Conservation (phyloP, 164 flowering plant genomes). For the Pachysandra terminalis region DNA sequence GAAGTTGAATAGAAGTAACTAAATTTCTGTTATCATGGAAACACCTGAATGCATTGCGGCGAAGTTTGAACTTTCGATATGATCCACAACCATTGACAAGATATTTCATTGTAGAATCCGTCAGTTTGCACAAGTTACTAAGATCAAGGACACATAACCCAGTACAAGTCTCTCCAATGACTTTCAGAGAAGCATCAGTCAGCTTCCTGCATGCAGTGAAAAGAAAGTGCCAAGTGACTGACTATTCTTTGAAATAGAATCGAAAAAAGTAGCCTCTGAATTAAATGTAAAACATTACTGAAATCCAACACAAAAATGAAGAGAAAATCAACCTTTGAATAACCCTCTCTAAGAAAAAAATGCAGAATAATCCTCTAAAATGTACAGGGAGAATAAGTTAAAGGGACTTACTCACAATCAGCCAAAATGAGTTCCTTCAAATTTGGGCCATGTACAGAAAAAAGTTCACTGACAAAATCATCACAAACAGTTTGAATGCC, state of each 20-base stretch:
- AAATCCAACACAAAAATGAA: no score
- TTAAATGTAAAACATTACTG: no score
- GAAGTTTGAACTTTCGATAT: slow-evolving; percentile 45
- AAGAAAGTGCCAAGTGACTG: not conserved
- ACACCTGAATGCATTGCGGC: slow-evolving; percentile 79
- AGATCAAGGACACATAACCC: slow-evolving; percentile 55
- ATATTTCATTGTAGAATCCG: slow-evolving; percentile 56
- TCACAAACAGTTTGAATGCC: no score
- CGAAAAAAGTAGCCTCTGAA: no score
- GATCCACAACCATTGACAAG: slow-evolving; percentile 73
- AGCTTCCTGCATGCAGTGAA: no score
- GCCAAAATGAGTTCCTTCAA: slow-evolving; percentile 71
- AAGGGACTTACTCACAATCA: slow-evolving; percentile 55
- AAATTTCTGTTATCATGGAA: no score
- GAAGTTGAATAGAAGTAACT: not conserved
- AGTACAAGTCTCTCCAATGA: slow-evolving; percentile 52
- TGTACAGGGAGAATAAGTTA: not conserved
- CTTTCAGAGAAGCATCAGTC: slow-evolving; percentile 66
- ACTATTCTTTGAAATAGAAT: no score
- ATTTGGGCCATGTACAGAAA: slow-evolving; percentile 37
- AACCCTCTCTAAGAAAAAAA: not conserved
- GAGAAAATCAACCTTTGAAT: not conserved
- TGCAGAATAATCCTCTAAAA: not conserved
- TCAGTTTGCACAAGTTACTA: slow-evolving; percentile 51
- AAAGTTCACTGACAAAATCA: no score